Evolutionary conservation across 148 eudicot species (phyloP).

Genomic region (Vaccinium darrowii): DNA sequence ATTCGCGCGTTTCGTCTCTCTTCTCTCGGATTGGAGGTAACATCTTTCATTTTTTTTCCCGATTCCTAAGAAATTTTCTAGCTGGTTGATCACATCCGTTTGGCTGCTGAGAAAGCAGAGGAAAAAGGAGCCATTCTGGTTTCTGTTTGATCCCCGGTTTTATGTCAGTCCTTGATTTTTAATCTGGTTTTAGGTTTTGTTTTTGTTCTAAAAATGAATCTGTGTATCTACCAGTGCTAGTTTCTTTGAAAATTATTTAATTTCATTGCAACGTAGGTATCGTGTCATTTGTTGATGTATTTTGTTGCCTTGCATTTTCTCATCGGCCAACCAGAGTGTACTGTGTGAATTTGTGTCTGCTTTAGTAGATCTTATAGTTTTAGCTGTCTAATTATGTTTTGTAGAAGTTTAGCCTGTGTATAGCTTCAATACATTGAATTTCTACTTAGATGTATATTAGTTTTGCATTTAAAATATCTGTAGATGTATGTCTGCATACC

Average conservation of each 20-base stretch:
- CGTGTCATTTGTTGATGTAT: not conserved
- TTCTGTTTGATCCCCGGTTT: not conserved
- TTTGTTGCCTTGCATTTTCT: not conserved
- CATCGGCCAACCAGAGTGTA: not conserved
- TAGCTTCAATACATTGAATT: not conserved
- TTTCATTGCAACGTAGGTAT: not conserved
- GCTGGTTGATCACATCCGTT: not conserved
- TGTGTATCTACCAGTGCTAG: not conserved
- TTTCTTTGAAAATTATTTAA: not conserved
- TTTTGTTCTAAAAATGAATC: not conserved
- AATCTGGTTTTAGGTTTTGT: not conserved
- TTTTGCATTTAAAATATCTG: not conserved
- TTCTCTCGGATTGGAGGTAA: not conserved
- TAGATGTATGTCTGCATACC: not conserved
- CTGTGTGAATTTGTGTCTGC: not conserved
- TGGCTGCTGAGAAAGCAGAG: conserved; percentile 7
- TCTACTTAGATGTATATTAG: not conserved
- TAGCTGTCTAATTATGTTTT: not conserved
- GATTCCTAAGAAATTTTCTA: not conserved
- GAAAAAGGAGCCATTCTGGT: not conserved
- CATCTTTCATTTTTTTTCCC: not conserved
- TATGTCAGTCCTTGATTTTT: not conserved
- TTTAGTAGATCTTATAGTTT: not conserved
- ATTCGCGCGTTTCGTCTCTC: not conserved
- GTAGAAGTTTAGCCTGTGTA: not conserved